These are phyloP conservation scores for Apiospora sp. DNA, from an alignment of 2,329 filamentous ascomycete species.

Conservation along the genomic window DNA sequence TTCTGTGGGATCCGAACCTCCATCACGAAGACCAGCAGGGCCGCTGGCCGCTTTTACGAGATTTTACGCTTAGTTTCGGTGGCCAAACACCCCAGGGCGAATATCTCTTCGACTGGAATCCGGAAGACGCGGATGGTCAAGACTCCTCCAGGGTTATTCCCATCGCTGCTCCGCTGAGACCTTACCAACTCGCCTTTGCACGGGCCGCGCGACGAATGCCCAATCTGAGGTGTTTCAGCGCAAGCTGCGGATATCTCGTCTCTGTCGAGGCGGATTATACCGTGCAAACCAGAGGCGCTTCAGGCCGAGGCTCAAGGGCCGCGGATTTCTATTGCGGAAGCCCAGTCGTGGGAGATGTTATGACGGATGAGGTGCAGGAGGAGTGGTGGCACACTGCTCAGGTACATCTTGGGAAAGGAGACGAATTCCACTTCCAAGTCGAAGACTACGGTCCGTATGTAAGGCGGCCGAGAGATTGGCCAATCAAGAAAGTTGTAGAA, in stretches of 20 bases:
- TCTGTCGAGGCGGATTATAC: not conserved
- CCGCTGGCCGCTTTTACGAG: not conserved
- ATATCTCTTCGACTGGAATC: not conserved
- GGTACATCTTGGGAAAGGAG: not conserved
- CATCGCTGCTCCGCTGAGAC: not conserved
- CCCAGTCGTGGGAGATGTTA: not conserved
- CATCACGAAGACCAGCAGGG: not conserved
- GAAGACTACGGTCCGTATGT: not conserved
- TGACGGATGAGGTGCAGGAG: not conserved
- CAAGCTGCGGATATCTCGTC: not conserved
- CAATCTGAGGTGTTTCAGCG: not conserved
- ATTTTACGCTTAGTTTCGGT: not conserved
- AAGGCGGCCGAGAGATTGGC: no score
- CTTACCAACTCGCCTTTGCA: not conserved
- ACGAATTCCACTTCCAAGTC: not conserved
- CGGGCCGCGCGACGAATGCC: slow-evolving; percentile 1
- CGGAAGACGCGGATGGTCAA: not conserved
- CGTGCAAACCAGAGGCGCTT: not conserved
- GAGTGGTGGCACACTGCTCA: slow-evolving; percentile 8
- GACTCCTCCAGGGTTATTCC: not conserved
- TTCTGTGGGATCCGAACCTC: slow-evolving; percentile 1
- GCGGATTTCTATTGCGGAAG: not conserved
- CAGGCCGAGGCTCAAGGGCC: not conserved
- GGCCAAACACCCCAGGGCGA: not conserved
- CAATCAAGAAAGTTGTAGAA: not conserved